Conservation (phyloP, 108 stramenopile species). For the Schizochytrium sp. region DNA sequence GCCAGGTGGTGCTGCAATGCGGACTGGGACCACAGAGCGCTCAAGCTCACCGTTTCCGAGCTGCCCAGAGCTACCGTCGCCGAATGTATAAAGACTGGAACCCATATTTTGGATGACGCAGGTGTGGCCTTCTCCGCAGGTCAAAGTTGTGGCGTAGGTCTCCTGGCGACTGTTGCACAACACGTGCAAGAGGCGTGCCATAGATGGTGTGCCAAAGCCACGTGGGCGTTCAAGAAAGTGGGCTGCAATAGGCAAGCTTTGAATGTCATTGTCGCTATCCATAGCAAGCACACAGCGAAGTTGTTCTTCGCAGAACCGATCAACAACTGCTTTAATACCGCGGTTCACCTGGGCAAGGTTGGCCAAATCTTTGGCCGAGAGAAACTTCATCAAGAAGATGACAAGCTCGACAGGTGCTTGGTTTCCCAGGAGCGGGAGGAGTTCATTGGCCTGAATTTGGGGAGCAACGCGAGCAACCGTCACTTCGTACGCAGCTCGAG, state of each 20-base stretch:
- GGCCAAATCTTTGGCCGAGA: constrained; percentile 30
- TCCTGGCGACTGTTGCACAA: constrained; percentile 21
- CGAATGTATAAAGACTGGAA: background rate
- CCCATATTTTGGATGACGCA: constrained; percentile 40
- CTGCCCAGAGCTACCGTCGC: constrained; percentile 33
- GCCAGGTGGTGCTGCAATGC: background rate
- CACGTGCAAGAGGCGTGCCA: constrained; percentile 35
- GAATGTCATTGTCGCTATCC: background rate
- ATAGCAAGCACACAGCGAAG: constrained; percentile 3
- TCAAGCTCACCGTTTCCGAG: constrained; percentile 35
- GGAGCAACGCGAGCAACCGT: constrained; percentile 25
- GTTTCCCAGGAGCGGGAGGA: constrained; percentile 4
- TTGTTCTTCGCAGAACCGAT: constrained; percentile 10
- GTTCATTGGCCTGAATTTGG: background rate
- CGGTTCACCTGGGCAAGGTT: background rate
- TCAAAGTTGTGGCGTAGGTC: constrained; percentile 21
- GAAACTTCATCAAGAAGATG: constrained; percentile 30
- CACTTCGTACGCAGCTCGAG: background rate
- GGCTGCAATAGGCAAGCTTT: background rate
- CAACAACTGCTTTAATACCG: background rate
- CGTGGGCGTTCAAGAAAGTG: constrained; percentile 44
- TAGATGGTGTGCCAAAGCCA: background rate
- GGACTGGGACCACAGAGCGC: constrained; percentile 15
- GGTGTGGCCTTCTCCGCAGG: constrained; percentile 54
- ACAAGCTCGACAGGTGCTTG: background rate